These are phyloP conservation scores for Cystoisospora suis DNA, from an alignment of 169 alveolate species.

Conservation along the genomic window DNA sequence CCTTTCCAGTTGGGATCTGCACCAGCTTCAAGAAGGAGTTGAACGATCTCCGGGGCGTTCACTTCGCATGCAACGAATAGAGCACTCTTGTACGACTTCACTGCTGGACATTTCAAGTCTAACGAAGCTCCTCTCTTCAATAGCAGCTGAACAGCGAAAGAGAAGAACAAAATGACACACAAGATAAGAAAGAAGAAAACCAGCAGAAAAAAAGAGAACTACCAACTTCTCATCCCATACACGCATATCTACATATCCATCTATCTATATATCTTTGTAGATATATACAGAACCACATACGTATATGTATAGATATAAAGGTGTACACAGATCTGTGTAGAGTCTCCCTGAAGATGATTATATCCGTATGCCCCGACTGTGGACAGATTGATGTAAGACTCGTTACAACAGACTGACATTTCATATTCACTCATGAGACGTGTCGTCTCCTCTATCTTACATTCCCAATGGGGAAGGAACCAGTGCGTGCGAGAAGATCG, in stretches of 20 bases:
- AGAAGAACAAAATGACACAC: neutral
- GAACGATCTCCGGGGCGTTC: conserved; percentile 77
- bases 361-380: neutral
- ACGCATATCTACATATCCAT: neutral
- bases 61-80: conserved; percentile 87
- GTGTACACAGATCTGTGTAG: neutral
- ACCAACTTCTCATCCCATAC: neutral
- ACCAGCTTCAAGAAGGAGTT: conserved; percentile 80
- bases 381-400: no score
- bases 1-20: conserved; percentile 87
- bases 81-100: conserved; percentile 85
- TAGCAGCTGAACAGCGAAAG: conserved; percentile 69
- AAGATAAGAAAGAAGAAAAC: neutral
- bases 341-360: neutral
- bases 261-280: neutral
- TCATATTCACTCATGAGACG: no score
- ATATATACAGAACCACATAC: neutral
- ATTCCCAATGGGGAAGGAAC: no score
- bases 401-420: no score
- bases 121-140: conserved; percentile 77
- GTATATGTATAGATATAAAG: neutral
- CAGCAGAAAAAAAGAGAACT: neutral
- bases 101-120: conserved; percentile 78
- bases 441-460: no score
- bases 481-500: no score